Percentiles rank a stretch among this genome's conserved stretches.
phyloP scores from a whole-genome alignment of 257 asterid species.

The Euphrasia confusa region DNA sequence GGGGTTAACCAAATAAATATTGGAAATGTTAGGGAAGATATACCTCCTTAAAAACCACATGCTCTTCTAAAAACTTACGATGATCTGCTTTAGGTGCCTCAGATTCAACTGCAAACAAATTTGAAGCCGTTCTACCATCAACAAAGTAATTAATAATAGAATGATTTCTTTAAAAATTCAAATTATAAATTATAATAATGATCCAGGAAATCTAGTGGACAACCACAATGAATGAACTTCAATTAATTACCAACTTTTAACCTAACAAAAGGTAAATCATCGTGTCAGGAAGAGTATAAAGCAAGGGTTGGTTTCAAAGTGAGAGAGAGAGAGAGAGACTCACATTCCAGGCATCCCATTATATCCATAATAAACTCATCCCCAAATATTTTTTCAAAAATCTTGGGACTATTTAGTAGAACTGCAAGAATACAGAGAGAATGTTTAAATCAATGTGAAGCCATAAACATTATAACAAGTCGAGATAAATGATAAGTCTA shows the following conservation, averaged over 20 bases:
- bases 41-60: conserved; percentile 93
- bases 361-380: conserved; percentile 89
- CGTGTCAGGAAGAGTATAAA: conserved; percentile 6
- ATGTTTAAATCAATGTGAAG: conserved; percentile 14
- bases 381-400: conserved; percentile 86
- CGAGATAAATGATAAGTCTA: conserved; percentile 23
- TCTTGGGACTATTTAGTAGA: conserved; percentile 70
- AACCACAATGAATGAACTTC: neutral
- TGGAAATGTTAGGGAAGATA: neutral
- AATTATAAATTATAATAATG: neutral
- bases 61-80: conserved; percentile 80
- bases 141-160: conserved; percentile 21
- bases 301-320: neutral
- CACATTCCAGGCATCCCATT: conserved; percentile 95
- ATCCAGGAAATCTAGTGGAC: neutral
- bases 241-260: neutral
- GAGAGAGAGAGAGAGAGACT: conserved; percentile 25
- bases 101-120: conserved; percentile 70
- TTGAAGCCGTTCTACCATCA: conserved; percentile 20
- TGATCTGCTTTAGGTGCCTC: conserved; percentile 62
- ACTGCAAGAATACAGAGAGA: conserved; percentile 54
- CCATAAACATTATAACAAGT: conserved; percentile 9
- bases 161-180: neutral
- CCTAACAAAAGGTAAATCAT: neutral
- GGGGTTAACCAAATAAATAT: neutral